These are phyloP conservation scores for Pascua sp. DNA, from an alignment of 1,284 basidiomycete species.

Conservation along the genomic window DNA sequence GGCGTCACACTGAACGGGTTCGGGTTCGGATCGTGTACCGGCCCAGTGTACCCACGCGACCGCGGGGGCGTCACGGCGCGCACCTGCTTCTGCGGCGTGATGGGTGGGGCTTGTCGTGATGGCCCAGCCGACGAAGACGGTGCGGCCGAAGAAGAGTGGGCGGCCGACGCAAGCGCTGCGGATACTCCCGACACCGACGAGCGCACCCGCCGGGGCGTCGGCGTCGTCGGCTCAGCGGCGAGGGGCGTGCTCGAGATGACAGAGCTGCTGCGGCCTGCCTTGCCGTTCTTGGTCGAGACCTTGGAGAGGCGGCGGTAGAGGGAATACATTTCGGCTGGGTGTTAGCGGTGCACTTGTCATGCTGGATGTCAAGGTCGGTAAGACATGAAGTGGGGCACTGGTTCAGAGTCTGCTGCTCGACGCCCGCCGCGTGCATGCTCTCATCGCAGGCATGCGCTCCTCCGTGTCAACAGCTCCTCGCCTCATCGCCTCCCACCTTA, in stretches of 20 bases:
- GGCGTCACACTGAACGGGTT: conserved; percentile 40
- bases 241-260: background rate
- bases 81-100: conserved; percentile 26
- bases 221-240: background rate
- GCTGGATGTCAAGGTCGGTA: background rate
- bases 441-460: too few relatives aligned
- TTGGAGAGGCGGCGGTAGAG: conserved; percentile 74
- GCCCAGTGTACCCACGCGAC: conserved; percentile 30
- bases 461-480: too few relatives aligned
- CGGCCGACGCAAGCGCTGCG: too few relatives aligned
- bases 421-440: too few relatives aligned
- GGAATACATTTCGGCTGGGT: conserved; percentile 71
- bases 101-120: background rate
- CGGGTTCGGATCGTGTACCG: conserved; percentile 39
- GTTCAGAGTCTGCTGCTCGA: too few relatives aligned
- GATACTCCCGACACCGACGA: too few relatives aligned
- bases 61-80: conserved; percentile 1
- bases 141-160: too few relatives aligned
- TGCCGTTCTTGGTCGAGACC: conserved; percentile 21
- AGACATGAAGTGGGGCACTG: too few relatives aligned
- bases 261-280: background rate
- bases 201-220: background rate
- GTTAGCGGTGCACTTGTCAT: background rate
- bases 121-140: too few relatives aligned
- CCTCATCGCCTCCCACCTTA: too few relatives aligned